Evolutionary conservation across 2,329 filamentous ascomycete species (phyloP), one percentile per base, ranked within the genome.

Genomic region (Phaeosphaeria sp.): DNA sequence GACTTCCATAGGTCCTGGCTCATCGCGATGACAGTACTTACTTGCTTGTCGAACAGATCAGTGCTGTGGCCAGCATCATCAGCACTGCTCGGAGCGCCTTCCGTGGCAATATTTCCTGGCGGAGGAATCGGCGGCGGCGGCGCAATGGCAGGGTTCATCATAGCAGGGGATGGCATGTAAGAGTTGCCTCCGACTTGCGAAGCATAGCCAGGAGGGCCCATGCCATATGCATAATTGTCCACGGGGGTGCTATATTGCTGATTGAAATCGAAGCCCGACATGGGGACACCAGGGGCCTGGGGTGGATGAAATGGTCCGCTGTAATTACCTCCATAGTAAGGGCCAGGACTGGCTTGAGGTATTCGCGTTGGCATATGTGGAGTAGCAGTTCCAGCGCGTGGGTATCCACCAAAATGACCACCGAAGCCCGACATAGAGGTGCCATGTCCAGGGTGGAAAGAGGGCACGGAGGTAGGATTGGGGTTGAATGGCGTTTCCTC

Each of bases 401-500:
- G 73, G 65, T 73, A 77, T 54, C 75, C 73, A 72, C 72, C 67
- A 55, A 73, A 72, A 54, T 71, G 75, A 20, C 67, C 62, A 20
- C 65, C 63, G 62, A 72, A 77, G 25, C 64, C 66, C 48, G 68
- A 55, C 39, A 66, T 56, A 18, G 58, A 63, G 52, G 62, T 59
- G 20, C 66, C 46, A 54, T 80, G 76, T 44, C 77, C 73, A 36
- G 74, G 62, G 57, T 77, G 70, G 30, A 53, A 53, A 21, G 43
- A 30, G 62, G 80, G 80, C 15, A 78, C 76, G 30, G 77, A 74
- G 39, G 79, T 79, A 54, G 86, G 85, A 63, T 90, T 83, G 21
- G 86, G 83, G 62, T 86, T 83, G 74, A 94, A 94, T 0, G 90
- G 90, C n/a, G 89, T 84, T 27, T 85, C 80, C 63, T 88, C 85